These are phyloP conservation scores for Saccharomycopsis capsularis DNA, from an alignment of 805 yeast genomes.

Conservation along the genomic window DNA sequence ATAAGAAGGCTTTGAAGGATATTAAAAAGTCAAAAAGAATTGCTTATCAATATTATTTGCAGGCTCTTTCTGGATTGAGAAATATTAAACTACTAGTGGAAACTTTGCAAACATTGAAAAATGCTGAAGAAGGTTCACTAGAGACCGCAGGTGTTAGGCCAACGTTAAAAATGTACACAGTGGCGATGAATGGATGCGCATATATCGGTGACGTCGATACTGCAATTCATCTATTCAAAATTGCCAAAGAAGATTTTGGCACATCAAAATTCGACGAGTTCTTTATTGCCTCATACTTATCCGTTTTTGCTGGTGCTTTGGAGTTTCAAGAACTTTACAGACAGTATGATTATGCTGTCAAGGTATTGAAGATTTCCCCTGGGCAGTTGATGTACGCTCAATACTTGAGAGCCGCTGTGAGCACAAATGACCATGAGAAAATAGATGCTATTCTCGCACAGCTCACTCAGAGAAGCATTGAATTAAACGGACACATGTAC, in stretches of 20 bases:
- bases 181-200: background rate
- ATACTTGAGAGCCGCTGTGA: background rate
- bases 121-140: background rate
- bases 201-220: background rate
- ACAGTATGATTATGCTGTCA: background rate
- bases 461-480: background rate
- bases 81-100: background rate
- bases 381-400: background rate
- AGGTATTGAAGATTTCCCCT: background rate
- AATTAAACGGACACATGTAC: background rate
- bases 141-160: background rate
- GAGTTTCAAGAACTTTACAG: background rate
- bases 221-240: background rate
- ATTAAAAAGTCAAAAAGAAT: background rate
- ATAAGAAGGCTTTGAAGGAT: background rate
- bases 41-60: background rate
- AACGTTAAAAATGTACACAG: slow-evolving; percentile 1
- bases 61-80: background rate
- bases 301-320: background rate
- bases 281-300: slow-evolving; percentile 1
- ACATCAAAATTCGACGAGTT: background rate
- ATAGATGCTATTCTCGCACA: background rate
- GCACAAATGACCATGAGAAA: background rate
- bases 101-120: background rate
- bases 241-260: background rate